Evolutionary conservation across 2,329 filamentous ascomycete species (phyloP), one percentile per base, ranked within the genome.

Genomic region (Cladosporium austrohemisphaericum): DNA sequence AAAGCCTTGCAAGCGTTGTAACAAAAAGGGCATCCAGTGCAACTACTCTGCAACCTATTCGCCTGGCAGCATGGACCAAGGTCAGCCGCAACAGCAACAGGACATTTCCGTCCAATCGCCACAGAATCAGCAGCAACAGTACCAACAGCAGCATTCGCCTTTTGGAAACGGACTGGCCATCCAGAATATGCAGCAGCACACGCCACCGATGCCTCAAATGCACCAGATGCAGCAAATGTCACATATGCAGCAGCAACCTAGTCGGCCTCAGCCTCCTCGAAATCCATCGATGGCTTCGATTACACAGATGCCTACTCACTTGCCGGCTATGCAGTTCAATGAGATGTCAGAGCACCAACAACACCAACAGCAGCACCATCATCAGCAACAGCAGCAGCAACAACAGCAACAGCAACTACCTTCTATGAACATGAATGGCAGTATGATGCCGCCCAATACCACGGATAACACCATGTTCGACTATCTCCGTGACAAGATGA

Each of bases 1-100:
- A 37, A 78, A 78, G 61, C 76, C 76, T 6, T 79, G 76, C 57
- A 73, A 67, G 53, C 66, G 76, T 37, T 79, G 76, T 60, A 68
- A 64, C 32, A 74, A 74, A 56, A 76, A 74, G 55, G 69, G 69
- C 55, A 69, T 77, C 16, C 55, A 61, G 5, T 79, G 76, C 49
- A 65, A 66, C 50, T 66, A 61, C 47, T 60, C 61, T 7, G 25
- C 58, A 10, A 57, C 41, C 47, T 62, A 57, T 46, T 47, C 50
- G 9, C 48, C 56, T 28, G 46, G 37, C 5, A 18, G 20, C 20
- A 49, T 49, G 46, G 46, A 49, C 4, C 37, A 33, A 11, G 53
- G 37, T 40, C 54, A 54, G 10, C 55, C 59, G 49, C 52, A 52
- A 28, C 56, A 57, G 41, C 51, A 41, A 43, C 44, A 47, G 31